A percentile compares a stretch with the other conserved stretches of the same genome.
Evolutionary conservation across 225 moss, liverwort and hornwort species (phyloP).

Genomic region (Sphagnum tenellum): DNA sequence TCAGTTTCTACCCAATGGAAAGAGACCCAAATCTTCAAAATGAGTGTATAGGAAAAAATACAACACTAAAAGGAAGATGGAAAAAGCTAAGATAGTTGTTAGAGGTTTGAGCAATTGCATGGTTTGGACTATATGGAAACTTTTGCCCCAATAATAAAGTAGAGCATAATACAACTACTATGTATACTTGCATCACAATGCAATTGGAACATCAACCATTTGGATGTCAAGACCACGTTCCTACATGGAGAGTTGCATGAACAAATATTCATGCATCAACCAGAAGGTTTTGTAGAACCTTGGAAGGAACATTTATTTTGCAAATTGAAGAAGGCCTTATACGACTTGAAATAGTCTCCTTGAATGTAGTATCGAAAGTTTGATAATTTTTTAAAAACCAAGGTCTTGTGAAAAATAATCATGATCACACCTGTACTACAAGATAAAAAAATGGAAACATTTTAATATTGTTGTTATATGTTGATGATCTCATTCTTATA

Average conservation of each 20-base stretch:
- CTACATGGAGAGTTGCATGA: no score
- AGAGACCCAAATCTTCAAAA: no score
- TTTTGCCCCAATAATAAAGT: conserved; percentile 7
- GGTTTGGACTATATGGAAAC: conserved; percentile 2
- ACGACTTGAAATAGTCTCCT: conserved; percentile 7
- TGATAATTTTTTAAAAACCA: neutral
- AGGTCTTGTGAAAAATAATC: neutral
- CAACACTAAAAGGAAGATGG: neutral
- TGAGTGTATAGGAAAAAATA: no score
- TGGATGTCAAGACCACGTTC: no score
- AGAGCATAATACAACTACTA: neutral
- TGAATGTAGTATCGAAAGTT: neutral
- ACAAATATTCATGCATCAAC: no score
- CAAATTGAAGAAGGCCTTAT: conserved; percentile 1
- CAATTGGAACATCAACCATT: neutral
- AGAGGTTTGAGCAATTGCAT: neutral
- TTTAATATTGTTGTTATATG: neutral
- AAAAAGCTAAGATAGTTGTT: conserved; percentile 3
- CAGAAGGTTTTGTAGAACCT: no score
- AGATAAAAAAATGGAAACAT: neutral
- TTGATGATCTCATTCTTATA: conserved; percentile 1
- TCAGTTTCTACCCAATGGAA: no score
- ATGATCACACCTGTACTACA: conserved; percentile 3
- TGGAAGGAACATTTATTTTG: no score
- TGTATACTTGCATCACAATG: neutral